These are phyloP conservation scores for Huntiella savannae DNA, from an alignment of 2,329 filamentous ascomycete species.

Conservation along the genomic window DNA sequence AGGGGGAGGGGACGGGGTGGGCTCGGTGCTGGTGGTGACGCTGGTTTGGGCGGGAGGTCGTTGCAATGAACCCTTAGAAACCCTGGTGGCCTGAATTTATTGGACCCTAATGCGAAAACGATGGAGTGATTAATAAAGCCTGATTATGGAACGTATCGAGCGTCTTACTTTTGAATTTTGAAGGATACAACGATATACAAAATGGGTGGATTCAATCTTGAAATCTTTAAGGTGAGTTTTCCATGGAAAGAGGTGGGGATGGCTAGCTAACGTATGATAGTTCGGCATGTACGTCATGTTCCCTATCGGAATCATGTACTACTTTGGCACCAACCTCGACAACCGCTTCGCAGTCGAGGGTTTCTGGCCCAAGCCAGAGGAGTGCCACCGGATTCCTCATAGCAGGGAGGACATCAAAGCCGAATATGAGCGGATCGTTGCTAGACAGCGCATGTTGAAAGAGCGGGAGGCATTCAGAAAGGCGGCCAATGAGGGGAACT, in stretches of 20 bases:
- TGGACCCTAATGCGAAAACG: not conserved
- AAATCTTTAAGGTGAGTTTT: conserved; percentile 68
- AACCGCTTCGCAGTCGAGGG: conserved; percentile 69
- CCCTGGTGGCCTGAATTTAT: too few relatives aligned
- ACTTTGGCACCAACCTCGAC: conserved; percentile 97
- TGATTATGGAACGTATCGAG: not conserved
- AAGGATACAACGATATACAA: conserved; percentile 11
- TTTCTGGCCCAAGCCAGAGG: conserved; percentile 78
- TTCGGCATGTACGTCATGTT: conserved; percentile 99
- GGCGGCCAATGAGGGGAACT: conserved; percentile 14
- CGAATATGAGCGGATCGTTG: conserved; percentile 57
- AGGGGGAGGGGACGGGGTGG: conserved; percentile 17
- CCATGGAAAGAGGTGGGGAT: too few relatives aligned
- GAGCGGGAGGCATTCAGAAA: conserved; percentile 23
- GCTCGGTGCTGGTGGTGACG: conserved; percentile 3
- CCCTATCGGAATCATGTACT: conserved; percentile 98
- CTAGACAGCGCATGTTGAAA: conserved; percentile 55
- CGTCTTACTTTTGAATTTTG: not conserved
- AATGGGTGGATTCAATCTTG: conserved; percentile 75
- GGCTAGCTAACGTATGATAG: conserved; percentile 25
- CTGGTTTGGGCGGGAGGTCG: too few relatives aligned
- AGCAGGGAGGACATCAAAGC: conserved; percentile 66
- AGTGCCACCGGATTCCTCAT: conserved; percentile 57
- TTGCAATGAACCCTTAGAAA: too few relatives aligned
- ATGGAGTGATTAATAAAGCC: conserved; percentile 20